Evolutionary conservation across 257 asterid species (phyloP).

Genomic region (Catharanthus roseus): DNA sequence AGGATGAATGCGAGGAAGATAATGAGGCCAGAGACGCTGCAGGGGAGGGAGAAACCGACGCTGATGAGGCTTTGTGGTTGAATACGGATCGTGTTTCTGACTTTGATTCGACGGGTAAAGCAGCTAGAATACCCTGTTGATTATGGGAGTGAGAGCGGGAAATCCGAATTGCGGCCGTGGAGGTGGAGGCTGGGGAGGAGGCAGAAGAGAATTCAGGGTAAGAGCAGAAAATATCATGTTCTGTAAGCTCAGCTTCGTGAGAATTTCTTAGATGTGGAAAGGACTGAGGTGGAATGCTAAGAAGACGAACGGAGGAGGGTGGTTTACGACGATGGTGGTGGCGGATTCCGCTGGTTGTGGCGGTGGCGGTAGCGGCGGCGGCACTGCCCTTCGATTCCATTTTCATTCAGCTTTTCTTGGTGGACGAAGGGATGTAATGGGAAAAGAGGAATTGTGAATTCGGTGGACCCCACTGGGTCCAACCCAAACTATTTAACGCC

Average conservation of each 20-base stretch:
- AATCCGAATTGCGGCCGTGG: slow-evolving; percentile 10
- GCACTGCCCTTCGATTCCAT: slow-evolving; percentile 10
- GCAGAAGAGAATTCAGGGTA: slow-evolving; percentile 29
- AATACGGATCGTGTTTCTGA: slow-evolving; percentile 39
- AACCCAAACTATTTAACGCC: too few relatives aligned
- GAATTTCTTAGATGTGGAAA: slow-evolving; percentile 20
- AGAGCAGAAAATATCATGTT: slow-evolving; percentile 50
- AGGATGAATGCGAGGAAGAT: slow-evolving; percentile 37
- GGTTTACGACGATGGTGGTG: slow-evolving; percentile 20
- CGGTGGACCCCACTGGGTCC: too few relatives aligned
- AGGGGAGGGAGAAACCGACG: slow-evolving; percentile 4
- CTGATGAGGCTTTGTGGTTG: slow-evolving; percentile 54
- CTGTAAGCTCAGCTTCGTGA: slow-evolving; percentile 41
- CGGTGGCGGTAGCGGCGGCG: background rate
- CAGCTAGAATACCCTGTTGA: slow-evolving; percentile 53
- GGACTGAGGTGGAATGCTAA: slow-evolving; percentile 27
- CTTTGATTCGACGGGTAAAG: slow-evolving; percentile 26
- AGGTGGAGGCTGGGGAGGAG: slow-evolving; percentile 15
- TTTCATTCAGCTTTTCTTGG: background rate
- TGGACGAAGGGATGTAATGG: background rate
- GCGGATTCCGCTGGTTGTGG: background rate
- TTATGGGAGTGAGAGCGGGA: slow-evolving; percentile 4
- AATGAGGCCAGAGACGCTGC: background rate
- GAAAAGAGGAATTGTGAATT: background rate
- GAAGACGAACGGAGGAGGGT: slow-evolving; percentile 30